phyloP scores from a whole-genome alignment of 1,284 basidiomycete species.

The Cryptococcus sp. region DNA sequence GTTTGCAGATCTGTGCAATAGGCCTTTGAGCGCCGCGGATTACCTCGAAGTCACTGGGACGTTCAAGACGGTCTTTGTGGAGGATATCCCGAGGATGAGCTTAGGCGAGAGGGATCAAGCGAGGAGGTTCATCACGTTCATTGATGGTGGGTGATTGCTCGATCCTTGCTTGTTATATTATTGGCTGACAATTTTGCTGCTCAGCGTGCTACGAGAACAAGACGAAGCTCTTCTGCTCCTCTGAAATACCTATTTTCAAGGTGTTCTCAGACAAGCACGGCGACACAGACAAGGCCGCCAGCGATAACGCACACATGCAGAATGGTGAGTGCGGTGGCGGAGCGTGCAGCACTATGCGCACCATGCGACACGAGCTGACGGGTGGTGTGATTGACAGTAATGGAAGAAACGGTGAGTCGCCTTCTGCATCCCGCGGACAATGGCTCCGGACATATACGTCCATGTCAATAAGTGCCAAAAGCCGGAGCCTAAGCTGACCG shows the following conservation, averaged over 20 bases:
- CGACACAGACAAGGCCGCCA: constrained; percentile 28
- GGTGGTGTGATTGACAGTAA: constrained; percentile 55
- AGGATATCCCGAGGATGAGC: constrained; percentile 85
- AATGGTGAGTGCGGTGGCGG: constrained; percentile 48
- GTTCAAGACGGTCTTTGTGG: constrained; percentile 85
- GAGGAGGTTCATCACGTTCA: constrained; percentile 93
- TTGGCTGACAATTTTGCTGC: constrained; percentile 2
- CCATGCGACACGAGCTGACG: neutral
- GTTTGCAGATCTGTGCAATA: constrained; percentile 86
- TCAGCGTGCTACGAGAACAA: constrained; percentile 87
- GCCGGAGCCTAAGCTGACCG: neutral
- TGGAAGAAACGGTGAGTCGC: constrained; percentile 79
- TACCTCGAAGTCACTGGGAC: constrained; percentile 90
- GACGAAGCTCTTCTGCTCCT: constrained; percentile 87
- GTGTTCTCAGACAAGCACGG: constrained; percentile 75
- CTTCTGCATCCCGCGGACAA: neutral
- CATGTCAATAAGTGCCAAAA: neutral
- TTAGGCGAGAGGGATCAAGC: constrained; percentile 87
- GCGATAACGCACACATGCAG: constrained; percentile 69
- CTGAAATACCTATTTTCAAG: constrained; percentile 82
- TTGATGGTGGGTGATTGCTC: constrained; percentile 81
- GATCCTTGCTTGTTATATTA: neutral
- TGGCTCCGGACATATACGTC: neutral
- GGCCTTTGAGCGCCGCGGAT: constrained; percentile 88
- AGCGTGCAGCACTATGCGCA: neutral